phyloP scores from a whole-genome alignment of 2,329 filamentous ascomycete species.

The Herpotrichia juniperi region DNA sequence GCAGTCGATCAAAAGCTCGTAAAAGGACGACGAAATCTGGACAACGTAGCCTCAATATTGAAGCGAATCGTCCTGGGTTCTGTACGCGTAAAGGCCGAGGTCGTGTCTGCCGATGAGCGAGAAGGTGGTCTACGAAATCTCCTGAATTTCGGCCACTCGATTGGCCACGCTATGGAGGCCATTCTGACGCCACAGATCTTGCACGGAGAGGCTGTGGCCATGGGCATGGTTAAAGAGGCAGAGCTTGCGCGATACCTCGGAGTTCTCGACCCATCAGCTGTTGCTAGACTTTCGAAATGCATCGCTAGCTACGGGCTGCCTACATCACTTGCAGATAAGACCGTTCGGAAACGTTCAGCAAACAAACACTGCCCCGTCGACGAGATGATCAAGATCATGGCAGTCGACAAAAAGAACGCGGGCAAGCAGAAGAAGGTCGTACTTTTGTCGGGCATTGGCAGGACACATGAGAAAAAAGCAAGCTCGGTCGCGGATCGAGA shows the following conservation, averaged over 20 bases:
- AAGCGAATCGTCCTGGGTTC: conserved; percentile 80
- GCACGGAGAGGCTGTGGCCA: conserved; percentile 93
- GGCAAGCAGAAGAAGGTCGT: conserved; percentile 96
- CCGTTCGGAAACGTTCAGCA: conserved; percentile 79
- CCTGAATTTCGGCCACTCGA: conserved; percentile 97
- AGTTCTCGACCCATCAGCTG: conserved; percentile 81
- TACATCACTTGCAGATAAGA: conserved; percentile 81
- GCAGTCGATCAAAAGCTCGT: conserved; percentile 69
- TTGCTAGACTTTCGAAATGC: conserved; percentile 89
- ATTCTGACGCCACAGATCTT: conserved; percentile 94
- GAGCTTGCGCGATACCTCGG: conserved; percentile 90
- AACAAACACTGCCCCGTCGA: conserved; percentile 89
- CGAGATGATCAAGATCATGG: conserved; percentile 88
- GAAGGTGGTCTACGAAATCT: conserved; percentile 94
- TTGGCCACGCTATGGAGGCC: conserved; percentile 95
- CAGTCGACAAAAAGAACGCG: conserved; percentile 98
- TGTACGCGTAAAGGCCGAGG: conserved; percentile 89
- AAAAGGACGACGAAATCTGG: conserved; percentile 65
- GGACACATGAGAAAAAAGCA: conserved; percentile 84
- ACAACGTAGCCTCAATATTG: conserved; percentile 64
- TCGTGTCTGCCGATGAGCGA: conserved; percentile 92
- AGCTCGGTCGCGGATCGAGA: conserved; percentile 86
- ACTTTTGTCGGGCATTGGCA: conserved; percentile 86
- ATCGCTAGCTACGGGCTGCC: conserved; percentile 93
- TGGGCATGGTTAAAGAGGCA: conserved; percentile 98